Conservation (phyloP, 495 filamentous ascomycete genomes). For the Letharia lupina region DNA sequence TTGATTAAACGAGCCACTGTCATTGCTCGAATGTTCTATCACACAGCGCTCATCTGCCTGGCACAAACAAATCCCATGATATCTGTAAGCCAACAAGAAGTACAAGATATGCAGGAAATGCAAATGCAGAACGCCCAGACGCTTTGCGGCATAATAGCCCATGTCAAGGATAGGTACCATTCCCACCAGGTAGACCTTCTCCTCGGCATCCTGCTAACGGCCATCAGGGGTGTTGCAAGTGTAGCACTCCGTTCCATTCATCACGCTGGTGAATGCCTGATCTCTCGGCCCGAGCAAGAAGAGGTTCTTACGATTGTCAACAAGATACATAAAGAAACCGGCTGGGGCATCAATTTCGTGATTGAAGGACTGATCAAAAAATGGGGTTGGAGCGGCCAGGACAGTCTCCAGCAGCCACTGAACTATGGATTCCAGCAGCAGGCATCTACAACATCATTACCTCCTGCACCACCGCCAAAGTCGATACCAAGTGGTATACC, state of each 20-base stretch:
- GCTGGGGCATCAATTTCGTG: conserved; percentile 65
- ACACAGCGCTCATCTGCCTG: conserved; percentile 74
- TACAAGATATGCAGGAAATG: conserved; percentile 55
- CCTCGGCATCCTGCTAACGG: conserved; percentile 8
- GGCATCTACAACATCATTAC: conserved; percentile 24
- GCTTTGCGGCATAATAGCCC: conserved; percentile 81
- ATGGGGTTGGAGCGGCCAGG: conserved; percentile 66
- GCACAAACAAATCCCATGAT: conserved; percentile 65
- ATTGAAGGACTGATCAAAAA: conserved; percentile 58
- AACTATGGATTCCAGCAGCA: conserved; percentile 25
- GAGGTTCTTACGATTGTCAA: conserved; percentile 75
- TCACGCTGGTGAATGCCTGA: conserved; percentile 69
- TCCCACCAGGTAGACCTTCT: conserved; percentile 13
- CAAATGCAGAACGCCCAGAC: conserved; percentile 66
- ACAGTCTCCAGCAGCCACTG: conserved; percentile 27
- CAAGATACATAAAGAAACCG: conserved; percentile 64
- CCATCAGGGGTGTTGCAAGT: conserved; percentile 56
- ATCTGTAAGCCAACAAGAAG: conserved; percentile 41
- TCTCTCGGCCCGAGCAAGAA: conserved; percentile 61
- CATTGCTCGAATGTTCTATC: conserved; percentile 83
- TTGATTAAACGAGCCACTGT: conserved; percentile 73
- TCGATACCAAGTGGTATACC: conserved; percentile 40
- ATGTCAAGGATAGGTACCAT: conserved; percentile 61
- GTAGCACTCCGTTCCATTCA: conserved; percentile 71
- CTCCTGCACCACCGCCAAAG: conserved; percentile 24